A percentile compares a stretch with the other conserved stretches of the same genome.
phyloP scores from a whole-genome alignment of 164 flowering plant species.

The Aristolochia fimbriata region DNA sequence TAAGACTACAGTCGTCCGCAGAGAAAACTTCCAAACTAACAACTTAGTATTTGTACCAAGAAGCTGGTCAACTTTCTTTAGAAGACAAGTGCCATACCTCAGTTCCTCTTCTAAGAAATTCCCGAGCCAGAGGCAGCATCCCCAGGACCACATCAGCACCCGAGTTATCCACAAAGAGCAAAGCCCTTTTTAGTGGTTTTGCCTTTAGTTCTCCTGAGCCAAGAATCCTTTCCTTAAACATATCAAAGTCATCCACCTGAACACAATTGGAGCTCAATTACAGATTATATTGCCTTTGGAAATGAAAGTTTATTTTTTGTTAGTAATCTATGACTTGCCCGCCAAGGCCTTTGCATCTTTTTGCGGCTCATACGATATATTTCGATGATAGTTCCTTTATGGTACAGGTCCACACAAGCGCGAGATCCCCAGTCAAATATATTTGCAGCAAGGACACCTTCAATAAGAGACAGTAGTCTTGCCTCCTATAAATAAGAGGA shows the following conservation, averaged over 20 bases:
- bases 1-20: too few species aligned
- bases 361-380: constrained; percentile 96
- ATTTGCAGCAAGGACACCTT: constrained; percentile 99
- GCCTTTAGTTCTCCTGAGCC: constrained; percentile 64
- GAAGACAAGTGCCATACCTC: constrained; percentile 35
- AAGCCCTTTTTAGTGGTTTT: constrained; percentile 65
- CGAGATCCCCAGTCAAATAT: constrained; percentile 99
- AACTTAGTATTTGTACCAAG: neutral
- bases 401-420: constrained; percentile 98
- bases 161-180: constrained; percentile 96
- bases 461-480: constrained; percentile 72
- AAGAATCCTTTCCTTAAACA: constrained; percentile 72
- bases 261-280: neutral
- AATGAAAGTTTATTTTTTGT: too few species aligned
- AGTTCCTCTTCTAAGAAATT: constrained; percentile 92
- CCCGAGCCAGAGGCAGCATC: constrained; percentile 97
- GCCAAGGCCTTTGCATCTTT: constrained; percentile 98
- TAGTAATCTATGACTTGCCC: neutral
- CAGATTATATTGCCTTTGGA: neutral
- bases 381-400: constrained; percentile 92
- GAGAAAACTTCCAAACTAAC: too few species aligned
- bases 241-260: constrained; percentile 94
- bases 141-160: constrained; percentile 96
- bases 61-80: neutral
- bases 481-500: constrained; percentile 46